Conservation (phyloP, 129 eudicot genomes). For the Flaveria sonorensis region DNA sequence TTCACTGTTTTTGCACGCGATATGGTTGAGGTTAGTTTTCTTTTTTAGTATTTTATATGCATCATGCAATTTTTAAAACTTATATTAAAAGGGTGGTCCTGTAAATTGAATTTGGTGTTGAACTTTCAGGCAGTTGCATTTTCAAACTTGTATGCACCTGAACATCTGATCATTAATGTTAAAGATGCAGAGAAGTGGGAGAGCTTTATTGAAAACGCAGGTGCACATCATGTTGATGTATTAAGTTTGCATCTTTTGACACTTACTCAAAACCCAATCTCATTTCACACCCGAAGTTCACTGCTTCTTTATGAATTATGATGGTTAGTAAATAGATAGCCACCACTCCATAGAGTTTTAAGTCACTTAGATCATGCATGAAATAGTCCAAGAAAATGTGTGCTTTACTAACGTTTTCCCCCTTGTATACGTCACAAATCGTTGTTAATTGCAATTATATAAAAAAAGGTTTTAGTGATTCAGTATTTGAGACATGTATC, state of each 20-base stretch:
- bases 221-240: constrained; percentile 36
- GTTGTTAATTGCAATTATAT: too few relatives aligned
- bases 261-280: not conserved
- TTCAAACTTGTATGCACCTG: constrained; percentile 96
- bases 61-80: not conserved
- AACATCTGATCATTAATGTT: constrained; percentile 93
- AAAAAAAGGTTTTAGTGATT: too few relatives aligned
- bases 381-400: too few relatives aligned
- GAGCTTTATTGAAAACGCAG: constrained; percentile 90
- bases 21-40: constrained; percentile 85
- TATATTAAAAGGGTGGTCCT: not conserved
- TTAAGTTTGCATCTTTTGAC: not conserved
- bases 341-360: not conserved
- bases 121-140: constrained; percentile 73
- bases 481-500: too few relatives aligned
- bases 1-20: constrained; percentile 90
- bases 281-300: constrained; percentile 1
- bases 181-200: constrained; percentile 99
- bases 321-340: not conserved
- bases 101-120: constrained; percentile 13
- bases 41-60: not conserved
- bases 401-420: too few relatives aligned
- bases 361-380: not conserved
- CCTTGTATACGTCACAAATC: too few relatives aligned
- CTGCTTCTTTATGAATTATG: not conserved